These are phyloP conservation scores for Amanita subjunquillea DNA, from an alignment of 768 basidiomycete genomes.

Conservation along the genomic window DNA sequence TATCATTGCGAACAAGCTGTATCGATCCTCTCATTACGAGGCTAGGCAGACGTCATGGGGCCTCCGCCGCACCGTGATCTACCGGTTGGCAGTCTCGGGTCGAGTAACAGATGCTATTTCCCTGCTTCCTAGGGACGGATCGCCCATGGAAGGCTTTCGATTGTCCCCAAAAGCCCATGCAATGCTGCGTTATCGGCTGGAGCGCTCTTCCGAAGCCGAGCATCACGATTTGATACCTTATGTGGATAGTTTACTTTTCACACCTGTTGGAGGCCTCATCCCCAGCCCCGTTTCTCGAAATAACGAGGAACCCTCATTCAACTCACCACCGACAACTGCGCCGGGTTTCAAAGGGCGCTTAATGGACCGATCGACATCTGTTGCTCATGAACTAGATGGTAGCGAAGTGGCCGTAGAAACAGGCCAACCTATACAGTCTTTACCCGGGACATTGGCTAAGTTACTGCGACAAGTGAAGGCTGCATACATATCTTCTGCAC, in stretches of 20 bases:
- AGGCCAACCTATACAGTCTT: not conserved
- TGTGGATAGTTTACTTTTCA: not conserved
- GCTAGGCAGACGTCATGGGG: slow-evolving; percentile 6
- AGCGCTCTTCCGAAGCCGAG: slow-evolving; percentile 1
- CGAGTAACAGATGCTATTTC: slow-evolving; percentile 30
- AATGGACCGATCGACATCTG: too few relatives aligned
- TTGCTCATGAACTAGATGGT: not conserved
- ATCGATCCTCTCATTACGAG: slow-evolving; percentile 9
- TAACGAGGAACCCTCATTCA: not conserved
- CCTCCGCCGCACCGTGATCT: slow-evolving; percentile 29
- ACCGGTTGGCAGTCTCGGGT: slow-evolving; percentile 26
- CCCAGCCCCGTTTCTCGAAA: not conserved
- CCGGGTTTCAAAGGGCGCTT: too few relatives aligned
- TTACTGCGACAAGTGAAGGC: not conserved
- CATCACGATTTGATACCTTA: not conserved
- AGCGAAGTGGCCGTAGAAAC: not conserved
- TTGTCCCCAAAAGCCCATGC: slow-evolving; percentile 27
- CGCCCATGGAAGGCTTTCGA: slow-evolving; percentile 15
- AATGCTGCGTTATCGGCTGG: slow-evolving; percentile 19
- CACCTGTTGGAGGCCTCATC: not conserved
- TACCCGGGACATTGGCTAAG: not conserved
- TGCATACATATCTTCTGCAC: not conserved
- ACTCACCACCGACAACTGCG: not conserved
- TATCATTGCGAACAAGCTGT: slow-evolving; percentile 14
- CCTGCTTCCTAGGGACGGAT: slow-evolving; percentile 27